Percentiles rank a stretch among this genome's conserved stretches.
Conservation (phyloP, 257 asterid genomes). For the Capsicum rhomboideum region DNA sequence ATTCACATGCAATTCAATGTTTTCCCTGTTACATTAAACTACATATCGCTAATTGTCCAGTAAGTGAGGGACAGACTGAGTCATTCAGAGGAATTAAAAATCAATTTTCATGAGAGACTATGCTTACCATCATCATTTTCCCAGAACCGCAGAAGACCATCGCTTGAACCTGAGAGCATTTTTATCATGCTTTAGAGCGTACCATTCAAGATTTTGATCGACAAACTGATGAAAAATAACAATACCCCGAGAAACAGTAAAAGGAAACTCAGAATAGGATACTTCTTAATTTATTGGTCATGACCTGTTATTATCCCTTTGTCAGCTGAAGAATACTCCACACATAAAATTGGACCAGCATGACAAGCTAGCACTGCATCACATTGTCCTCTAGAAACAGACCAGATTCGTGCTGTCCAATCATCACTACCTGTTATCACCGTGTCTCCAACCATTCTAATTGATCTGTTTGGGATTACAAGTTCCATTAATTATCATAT, state of each 20-base stretch:
- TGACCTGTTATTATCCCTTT: conserved; percentile 90
- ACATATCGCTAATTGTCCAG: background rate
- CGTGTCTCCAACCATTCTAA: conserved; percentile 95
- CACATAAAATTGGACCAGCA: conserved; percentile 89
- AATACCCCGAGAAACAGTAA: background rate
- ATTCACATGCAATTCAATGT: background rate
- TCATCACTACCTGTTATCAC: conserved; percentile 96
- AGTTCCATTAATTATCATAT: conserved; percentile 19
- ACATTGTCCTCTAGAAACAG: conserved; percentile 86
- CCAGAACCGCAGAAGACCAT: conserved; percentile 92
- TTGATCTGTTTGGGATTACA: conserved; percentile 48
- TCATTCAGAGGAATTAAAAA: background rate
- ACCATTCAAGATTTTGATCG: background rate
- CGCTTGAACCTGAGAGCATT: conserved; percentile 65
- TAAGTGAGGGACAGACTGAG: background rate
- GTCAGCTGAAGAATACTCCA: conserved; percentile 74
- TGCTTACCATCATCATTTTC: conserved; percentile 90
- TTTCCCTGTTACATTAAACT: background rate
- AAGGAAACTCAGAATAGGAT: background rate
- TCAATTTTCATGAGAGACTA: background rate
- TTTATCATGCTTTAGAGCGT: conserved; percentile 1
- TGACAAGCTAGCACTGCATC: conserved; percentile 95
- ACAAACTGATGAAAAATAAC: background rate
- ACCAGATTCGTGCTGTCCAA: conserved; percentile 98
- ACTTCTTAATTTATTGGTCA: background rate